Base-by-base conservation (phyloP, 2,329 filamentous ascomycete genomes). In the Diaporthe sp. region DNA sequence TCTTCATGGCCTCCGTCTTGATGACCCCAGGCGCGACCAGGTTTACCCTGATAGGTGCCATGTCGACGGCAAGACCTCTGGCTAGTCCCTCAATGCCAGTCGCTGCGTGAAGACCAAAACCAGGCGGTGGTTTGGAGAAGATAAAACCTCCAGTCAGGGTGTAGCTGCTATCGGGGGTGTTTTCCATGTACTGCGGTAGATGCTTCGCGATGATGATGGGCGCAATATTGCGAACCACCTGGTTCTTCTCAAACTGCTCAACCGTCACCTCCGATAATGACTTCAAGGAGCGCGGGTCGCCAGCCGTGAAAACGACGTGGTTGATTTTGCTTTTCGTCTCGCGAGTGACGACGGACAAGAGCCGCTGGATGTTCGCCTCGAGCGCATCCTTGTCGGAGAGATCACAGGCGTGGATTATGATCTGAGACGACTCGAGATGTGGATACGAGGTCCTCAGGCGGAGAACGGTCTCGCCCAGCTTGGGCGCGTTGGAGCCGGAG, bases 221-320 rank as follows among this genome's bases (percentile, higher is more conserved):
- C 6, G 62, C 62, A 39, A 68, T 39, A 15, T 51, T 68, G 44
- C 62, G 62, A 19, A 68, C 62, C 44, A 68, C 62, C 62, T 68
- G 62, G 12, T 53, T 68, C 62, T 68, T 68, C 46, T 68, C 62
- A 22, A 25, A 68, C 46, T 68, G 62, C 44, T 68, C 44, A 13
- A 68, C 62, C 2, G 62, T 68, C 12, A 68, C 62, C 4, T 68
- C 62, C 22, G 62, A 37, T 17, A 68, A 8, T 19, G 62, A 25
- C 4, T 28, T 25, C 19, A 68, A 39, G 1, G 62, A 51, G 31
- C 62, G 62, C 19, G 73, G 31, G 72, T 89, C 86, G 31, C 87
- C 89, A 0, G 89, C 88, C 0, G 88, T 89, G 81, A 83, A 85
- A 72, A 89, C 81, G 15, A 90, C 83, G 77, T 90, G 89, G 76